Evolutionary conservation across 2,329 filamentous ascomycete species (phyloP).

Genomic region (Pseudogymnoascus sp.): DNA sequence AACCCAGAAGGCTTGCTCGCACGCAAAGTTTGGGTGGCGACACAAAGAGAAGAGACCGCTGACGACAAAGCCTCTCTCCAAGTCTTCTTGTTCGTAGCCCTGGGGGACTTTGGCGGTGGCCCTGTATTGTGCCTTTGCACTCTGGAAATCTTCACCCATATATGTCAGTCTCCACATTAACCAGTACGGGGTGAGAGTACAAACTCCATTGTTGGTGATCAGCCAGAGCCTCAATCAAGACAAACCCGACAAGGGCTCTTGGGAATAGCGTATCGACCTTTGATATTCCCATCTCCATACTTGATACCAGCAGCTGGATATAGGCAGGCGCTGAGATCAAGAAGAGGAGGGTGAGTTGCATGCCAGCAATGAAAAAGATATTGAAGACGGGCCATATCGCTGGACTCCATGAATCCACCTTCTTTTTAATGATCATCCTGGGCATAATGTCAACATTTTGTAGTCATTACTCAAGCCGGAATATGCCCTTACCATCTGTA

Average conservation of each 20-base stretch:
- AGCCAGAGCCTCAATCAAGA: constrained; percentile 67
- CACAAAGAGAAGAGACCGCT: constrained; percentile 80
- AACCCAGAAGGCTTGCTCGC: constrained; percentile 87
- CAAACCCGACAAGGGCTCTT: constrained; percentile 44
- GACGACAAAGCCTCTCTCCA: constrained; percentile 84
- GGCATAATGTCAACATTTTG: background rate
- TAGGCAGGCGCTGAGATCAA: constrained; percentile 76
- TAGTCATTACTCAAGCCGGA: background rate
- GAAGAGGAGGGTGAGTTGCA: constrained; percentile 76
- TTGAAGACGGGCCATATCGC: constrained; percentile 74
- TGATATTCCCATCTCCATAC: constrained; percentile 45
- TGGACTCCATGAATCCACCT: constrained; percentile 62
- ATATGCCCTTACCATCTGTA: constrained; percentile 63
- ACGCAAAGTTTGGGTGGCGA: constrained; percentile 89
- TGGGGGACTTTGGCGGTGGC: constrained; percentile 61
- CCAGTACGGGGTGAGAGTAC: background rate
- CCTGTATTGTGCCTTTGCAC: constrained; percentile 69
- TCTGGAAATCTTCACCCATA: constrained; percentile 56
- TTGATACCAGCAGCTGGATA: constrained; percentile 64
- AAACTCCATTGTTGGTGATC: constrained; percentile 87
- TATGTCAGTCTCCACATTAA: background rate
- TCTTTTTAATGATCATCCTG: constrained; percentile 9
- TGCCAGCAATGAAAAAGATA: constrained; percentile 76
- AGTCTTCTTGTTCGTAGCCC: constrained; percentile 59
- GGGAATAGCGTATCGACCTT: constrained; percentile 51